These are phyloP conservation scores for Alternaria sp. DNA, from an alignment of 2,329 filamentous ascomycete species.

Conservation along the genomic window DNA sequence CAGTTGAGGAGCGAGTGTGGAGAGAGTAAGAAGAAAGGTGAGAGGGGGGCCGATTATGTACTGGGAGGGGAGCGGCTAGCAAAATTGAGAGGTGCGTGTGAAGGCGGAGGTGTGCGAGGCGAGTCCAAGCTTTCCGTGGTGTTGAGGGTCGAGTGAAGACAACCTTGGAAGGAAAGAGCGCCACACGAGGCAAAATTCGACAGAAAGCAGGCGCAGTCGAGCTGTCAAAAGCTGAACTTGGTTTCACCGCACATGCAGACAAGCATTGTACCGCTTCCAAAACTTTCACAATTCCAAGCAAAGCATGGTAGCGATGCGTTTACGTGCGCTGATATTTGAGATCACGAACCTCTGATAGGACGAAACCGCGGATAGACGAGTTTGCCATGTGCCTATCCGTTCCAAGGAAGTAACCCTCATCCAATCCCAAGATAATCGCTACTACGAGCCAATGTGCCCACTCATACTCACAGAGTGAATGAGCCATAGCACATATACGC, in stretches of 20 bases:
- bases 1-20: background rate
- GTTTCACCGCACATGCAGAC: background rate
- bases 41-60: background rate
- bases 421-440: background rate
- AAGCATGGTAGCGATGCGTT: background rate
- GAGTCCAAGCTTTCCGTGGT: background rate
- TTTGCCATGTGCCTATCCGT: background rate
- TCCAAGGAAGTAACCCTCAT: background rate
- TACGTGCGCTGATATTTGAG: background rate
- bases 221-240: background rate
- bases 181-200: background rate
- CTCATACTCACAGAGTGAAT: background rate
- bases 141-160: slow-evolving; percentile 4
- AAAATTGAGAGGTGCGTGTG: background rate
- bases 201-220: background rate
- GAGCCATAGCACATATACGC: background rate
- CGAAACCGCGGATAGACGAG: background rate
- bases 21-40: background rate
- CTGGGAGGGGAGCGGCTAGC: background rate
- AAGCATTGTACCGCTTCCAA: background rate
- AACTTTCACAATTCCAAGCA: background rate
- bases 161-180: background rate
- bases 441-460: too few relatives aligned
- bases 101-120: background rate
- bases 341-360: background rate